These are phyloP conservation scores for Oldenlandia corymbosa DNA, from an alignment of 257 asterid species.

Conservation along the genomic window DNA sequence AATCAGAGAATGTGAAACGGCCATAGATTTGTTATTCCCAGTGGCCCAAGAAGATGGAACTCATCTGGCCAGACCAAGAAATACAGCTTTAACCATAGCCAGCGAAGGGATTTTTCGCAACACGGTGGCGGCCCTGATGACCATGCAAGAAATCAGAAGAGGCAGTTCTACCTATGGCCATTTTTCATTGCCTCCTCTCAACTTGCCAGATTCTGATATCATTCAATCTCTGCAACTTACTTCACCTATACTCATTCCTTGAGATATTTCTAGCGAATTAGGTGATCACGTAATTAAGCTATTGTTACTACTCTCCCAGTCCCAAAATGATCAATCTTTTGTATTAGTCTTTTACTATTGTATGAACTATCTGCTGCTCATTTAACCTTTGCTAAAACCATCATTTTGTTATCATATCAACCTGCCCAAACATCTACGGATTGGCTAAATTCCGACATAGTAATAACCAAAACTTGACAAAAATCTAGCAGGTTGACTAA, in stretches of 20 bases:
- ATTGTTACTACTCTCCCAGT: no score
- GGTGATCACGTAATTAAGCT: no score
- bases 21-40: slow-evolving; percentile 62
- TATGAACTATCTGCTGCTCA: no score
- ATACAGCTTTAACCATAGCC: slow-evolving; percentile 24
- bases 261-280: background rate
- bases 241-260: slow-evolving; percentile 68
- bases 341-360: no score
- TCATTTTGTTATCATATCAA: no score
- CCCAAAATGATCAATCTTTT: no score
- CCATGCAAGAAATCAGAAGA: slow-evolving; percentile 82
- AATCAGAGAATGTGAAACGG: slow-evolving; percentile 74
- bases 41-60: slow-evolving; percentile 21
- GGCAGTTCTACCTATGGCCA: slow-evolving; percentile 86
- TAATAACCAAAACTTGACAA: no score
- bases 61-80: background rate
- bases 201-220: slow-evolving; percentile 55
- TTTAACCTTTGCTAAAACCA: no score
- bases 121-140: slow-evolving; percentile 79
- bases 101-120: slow-evolving; percentile 75
- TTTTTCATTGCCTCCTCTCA: slow-evolving; percentile 85
- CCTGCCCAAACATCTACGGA: no score
- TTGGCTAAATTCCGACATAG: no score
- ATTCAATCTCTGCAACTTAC: slow-evolving; percentile 45
- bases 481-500: no score